phyloP scores from a whole-genome alignment of 257 asterid species.

The Ophiorrhiza pumila region DNA sequence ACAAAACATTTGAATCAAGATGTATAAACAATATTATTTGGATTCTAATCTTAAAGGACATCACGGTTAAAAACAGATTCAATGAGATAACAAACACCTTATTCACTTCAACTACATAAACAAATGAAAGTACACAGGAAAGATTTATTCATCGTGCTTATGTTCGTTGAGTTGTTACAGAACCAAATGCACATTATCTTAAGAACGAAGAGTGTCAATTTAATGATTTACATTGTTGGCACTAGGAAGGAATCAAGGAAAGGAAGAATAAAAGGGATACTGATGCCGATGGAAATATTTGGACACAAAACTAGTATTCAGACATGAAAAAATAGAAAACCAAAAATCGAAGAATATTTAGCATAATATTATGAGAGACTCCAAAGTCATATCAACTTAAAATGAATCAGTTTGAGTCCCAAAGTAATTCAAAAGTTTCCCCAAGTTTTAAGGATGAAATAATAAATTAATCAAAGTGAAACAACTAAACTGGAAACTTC shows the following conservation, averaged over 20 bases:
- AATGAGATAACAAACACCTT: background rate
- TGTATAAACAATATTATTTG: background rate
- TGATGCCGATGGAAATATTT: background rate
- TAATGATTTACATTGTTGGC: background rate
- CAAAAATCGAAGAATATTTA: background rate
- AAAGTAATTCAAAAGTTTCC: background rate
- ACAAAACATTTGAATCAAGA: background rate
- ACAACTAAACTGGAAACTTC: background rate
- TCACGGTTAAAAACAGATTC: background rate
- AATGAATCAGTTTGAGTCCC: background rate
- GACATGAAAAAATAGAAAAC: background rate
- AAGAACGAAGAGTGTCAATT: background rate
- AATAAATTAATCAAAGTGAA: background rate
- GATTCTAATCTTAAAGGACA: background rate
- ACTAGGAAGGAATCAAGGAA: background rate
- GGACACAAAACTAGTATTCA: background rate
- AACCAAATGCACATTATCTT: background rate
- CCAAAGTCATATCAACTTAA: background rate
- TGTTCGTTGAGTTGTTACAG: background rate
- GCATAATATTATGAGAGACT: background rate
- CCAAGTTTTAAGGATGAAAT: background rate
- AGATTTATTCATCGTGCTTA: background rate
- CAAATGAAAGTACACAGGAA: background rate
- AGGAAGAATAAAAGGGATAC: background rate
- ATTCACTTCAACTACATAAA: background rate